Evolutionary conservation across 2,329 filamentous ascomycete species (phyloP), one percentile per base, ranked within the genome.

Genomic region (Pseudonectria foliicola): DNA sequence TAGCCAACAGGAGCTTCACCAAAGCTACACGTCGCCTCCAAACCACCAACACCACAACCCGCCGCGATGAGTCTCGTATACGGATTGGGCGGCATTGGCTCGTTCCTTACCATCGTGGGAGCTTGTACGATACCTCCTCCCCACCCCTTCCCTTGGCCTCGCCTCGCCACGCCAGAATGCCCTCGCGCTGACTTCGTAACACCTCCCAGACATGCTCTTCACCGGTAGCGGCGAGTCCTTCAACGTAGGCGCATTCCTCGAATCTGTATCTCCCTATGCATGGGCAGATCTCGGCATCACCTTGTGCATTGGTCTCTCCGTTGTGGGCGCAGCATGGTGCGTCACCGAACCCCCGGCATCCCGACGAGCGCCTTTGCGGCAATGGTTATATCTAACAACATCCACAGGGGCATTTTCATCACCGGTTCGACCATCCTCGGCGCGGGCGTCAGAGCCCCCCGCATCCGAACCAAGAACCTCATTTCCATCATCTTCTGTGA

Each of bases 401-500:
- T 16, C 10, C 31, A 12, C 56, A 96, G 92, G 92, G 92, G 93
- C 55, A 98, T 98, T 63, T 92, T 98, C 68, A 92, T 96, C 52
- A 98, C 92, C 24, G 93, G 93, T 53, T 93, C 89, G 39, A 95
- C 92, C 39, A 98, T 98, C 61, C 77, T 98, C 49, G 93, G 93
- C 56, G 92, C 86, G 53, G 92, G 92, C 70, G 92, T 98, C 57
- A 90, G 85, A 64, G 90, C 92, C 29, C 93, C 93, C 25, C 84
- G 92, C 54, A 98, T 98, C 67, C 86, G 92, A 62, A 98, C 92
- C 45, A 98, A 98, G 80, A 98, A 98, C 73, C 67, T 98, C 57
- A 96, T 98, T 62, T 96, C 90, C 55, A 98, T 98, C 65, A 96
- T 98, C 68, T 98, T 98, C 70, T 98, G 92, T 71, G 92, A 98